Base-by-base conservation (phyloP, 2,329 filamentous ascomycete species). In the Cladosporium sp. region DNA sequence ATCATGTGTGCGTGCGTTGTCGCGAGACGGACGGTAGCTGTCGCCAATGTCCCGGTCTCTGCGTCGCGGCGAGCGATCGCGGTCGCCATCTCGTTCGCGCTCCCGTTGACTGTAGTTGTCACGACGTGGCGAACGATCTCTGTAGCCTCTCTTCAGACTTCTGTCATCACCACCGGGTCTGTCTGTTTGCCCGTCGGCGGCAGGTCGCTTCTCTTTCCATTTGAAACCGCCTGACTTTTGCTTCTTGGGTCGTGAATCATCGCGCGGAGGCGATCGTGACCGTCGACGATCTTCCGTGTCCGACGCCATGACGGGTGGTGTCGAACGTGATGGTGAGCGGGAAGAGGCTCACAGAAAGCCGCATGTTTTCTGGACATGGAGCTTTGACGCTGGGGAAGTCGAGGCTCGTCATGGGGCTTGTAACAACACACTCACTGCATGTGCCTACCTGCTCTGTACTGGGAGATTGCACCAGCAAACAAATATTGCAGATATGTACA, bases 141-240 rank as follows among this genome's bases (percentile, higher is more conserved):
- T 60, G 58, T 72, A 72, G 19, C 69, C 69, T 56, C 69, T 62
- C 42, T 71, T 64, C 47, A 71, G 53, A 34, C 65, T 69, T 22
- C 56, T 60, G 55, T 64, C 60, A 42, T 62, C 58, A 28, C 9
- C 28, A 40, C 50, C 44, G 28, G 62, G 60, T 13, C 50, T 49
- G 28, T 61, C 62, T 54, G 63, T 62, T 36, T 65, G 61, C 19
- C 58, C 57, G 15, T 64, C 62, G 25, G 58, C 54, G 56, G 60
- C 61, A 4, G 64, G 52, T 44, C 58, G 58, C 64, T 71, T 71
- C 20, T 70, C 68, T 60, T 73, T 73, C 68, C 69, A 73, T 60
- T 70, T 71, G 63, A 73, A 72, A 36, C 71, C 71, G 56, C 59
- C 57, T 20, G 58, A 62, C 47, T 68, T 71, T 25, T 65, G 60